phyloP scores from a whole-genome alignment of 2,329 filamentous ascomycete genomes.

The Bipolaris cookei region DNA sequence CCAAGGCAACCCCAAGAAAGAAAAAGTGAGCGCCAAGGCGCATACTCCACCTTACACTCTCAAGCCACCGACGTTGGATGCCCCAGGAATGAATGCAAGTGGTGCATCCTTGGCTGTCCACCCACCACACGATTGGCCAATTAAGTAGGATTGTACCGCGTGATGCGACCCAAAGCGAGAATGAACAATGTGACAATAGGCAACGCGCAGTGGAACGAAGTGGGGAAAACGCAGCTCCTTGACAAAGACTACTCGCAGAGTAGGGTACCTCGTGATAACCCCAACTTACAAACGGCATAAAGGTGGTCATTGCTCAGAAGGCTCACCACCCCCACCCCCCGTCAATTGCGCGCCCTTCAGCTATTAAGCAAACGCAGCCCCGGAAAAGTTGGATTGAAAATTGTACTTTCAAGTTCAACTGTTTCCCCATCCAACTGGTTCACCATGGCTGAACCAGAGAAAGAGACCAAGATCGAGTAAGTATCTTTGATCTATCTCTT shows the following conservation, averaged over 20 bases:
- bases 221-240: neutral
- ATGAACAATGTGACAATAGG: neutral
- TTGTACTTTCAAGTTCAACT: neutral
- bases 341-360: neutral
- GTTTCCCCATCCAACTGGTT: neutral
- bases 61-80: constrained; percentile 7
- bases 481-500: constrained; percentile 1
- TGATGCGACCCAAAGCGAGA: constrained; percentile 1
- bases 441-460: constrained; percentile 22
- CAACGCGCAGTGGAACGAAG: neutral
- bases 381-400: neutral
- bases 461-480: constrained; percentile 29
- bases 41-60: constrained; percentile 5
- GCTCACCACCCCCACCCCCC: no score
- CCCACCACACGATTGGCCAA: neutral
- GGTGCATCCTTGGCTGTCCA: neutral
- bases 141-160: neutral
- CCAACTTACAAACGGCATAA: neutral
- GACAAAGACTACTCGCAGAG: neutral
- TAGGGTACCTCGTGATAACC: neutral
- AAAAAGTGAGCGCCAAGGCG: constrained; percentile 1
- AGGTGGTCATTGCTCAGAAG: neutral
- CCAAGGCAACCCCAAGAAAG: constrained; percentile 1
- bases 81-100: neutral
- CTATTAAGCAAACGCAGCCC: neutral